These are phyloP conservation scores for Guadua angustifolia DNA, from an alignment of 176 grass and related monocot genomes.

Conservation along the genomic window DNA sequence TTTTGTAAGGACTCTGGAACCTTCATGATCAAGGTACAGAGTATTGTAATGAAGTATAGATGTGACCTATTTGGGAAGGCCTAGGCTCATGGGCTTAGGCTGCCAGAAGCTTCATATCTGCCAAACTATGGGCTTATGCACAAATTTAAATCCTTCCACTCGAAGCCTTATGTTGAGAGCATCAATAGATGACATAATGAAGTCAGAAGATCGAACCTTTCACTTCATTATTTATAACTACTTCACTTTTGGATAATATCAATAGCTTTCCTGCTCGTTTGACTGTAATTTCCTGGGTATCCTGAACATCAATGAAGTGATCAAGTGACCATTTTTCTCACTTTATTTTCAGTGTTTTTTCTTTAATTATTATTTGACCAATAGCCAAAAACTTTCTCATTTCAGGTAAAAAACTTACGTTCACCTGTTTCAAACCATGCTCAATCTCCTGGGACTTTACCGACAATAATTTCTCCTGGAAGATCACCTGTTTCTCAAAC, in stretches of 20 bases:
- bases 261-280: neutral
- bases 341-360: slow-evolving; percentile 33
- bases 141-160: neutral
- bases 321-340: neutral
- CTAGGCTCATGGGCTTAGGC: neutral
- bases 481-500: slow-evolving; percentile 56
- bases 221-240: neutral
- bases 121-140: neutral
- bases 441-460: slow-evolving; percentile 54
- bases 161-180: neutral
- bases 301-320: slow-evolving; percentile 3
- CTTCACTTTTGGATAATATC: slow-evolving; percentile 5
- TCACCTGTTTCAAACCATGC: slow-evolving; percentile 54
- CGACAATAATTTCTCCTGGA: slow-evolving; percentile 51
- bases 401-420: slow-evolving; percentile 85
- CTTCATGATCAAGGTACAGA: slow-evolving; percentile 1
- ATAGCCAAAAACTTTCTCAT: neutral
- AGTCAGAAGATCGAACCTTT: neutral
- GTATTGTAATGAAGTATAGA: neutral
- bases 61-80: neutral
- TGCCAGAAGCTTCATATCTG: neutral
- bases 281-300: neutral
- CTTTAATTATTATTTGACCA: neutral
- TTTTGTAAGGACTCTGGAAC: neutral
- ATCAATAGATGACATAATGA: neutral